Evolutionary conservation across 73 alveolate species (phyloP).

Genomic region (Blepharisma stoltei): DNA sequence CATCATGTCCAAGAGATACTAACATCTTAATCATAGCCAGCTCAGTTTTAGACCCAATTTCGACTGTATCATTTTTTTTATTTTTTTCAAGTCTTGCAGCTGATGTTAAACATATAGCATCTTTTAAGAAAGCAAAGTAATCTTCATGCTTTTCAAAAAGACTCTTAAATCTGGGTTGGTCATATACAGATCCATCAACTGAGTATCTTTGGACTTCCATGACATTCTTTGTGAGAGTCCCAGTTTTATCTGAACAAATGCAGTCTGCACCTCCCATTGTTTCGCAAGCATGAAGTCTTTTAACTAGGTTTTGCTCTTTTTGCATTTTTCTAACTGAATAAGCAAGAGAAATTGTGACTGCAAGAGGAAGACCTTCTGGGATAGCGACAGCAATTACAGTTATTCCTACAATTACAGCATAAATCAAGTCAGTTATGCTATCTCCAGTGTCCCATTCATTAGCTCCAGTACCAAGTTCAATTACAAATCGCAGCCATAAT

Average conservation of each 20-base stretch:
- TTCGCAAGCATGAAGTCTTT: slow-evolving; percentile 87
- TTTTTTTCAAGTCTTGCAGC: background rate
- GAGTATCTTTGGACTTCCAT: slow-evolving; percentile 50
- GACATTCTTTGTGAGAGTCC: slow-evolving; percentile 72
- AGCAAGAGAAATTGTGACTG: slow-evolving; percentile 81
- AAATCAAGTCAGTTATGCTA: slow-evolving; percentile 55
- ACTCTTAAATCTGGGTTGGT: background rate
- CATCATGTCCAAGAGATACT: background rate
- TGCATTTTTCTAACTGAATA: slow-evolving; percentile 83
- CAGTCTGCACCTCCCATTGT: slow-evolving; percentile 90
- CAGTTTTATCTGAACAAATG: slow-evolving; percentile 94
- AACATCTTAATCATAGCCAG: background rate
- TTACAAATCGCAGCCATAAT: background rate
- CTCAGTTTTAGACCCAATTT: slow-evolving; percentile 13
- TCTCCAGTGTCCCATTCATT: slow-evolving; percentile 46
- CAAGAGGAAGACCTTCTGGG: slow-evolving; percentile 92
- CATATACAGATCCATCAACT: background rate
- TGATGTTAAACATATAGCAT: background rate
- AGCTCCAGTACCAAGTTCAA: slow-evolving; percentile 50
- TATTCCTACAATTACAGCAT: slow-evolving; percentile 68
- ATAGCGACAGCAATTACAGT: slow-evolving; percentile 79
- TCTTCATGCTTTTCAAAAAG: background rate
- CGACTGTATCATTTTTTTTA: background rate
- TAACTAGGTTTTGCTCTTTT: slow-evolving; percentile 67
- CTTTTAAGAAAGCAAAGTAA: background rate